A percentile compares a stretch with the other conserved stretches of the same genome.
Evolutionary conservation across 2,329 filamentous ascomycete species (phyloP).

Genomic region (Ophidiomyces ophidiicola): DNA sequence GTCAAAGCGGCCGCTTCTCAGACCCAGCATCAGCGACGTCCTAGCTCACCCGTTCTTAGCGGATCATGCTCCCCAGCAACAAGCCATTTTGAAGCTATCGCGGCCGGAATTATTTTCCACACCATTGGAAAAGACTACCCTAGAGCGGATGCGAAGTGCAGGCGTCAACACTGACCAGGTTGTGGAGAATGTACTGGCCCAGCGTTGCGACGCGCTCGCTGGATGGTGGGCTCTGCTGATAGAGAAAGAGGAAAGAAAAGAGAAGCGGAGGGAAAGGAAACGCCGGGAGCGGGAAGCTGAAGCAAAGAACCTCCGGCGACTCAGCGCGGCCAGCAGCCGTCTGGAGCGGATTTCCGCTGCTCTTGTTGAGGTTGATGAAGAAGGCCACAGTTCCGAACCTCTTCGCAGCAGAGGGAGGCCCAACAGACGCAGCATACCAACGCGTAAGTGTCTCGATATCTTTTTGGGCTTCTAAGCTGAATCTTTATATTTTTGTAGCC

Average conservation of each 20-base stretch:
- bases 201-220: slow-evolving; percentile 77
- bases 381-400: slow-evolving; percentile 46
- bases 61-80: slow-evolving; percentile 76
- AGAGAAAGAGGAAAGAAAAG: slow-evolving; percentile 88
- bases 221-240: slow-evolving; percentile 94
- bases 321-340: slow-evolving; percentile 82
- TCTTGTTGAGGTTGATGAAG: slow-evolving; percentile 67
- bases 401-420: slow-evolving; percentile 63
- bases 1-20: slow-evolving; percentile 75
- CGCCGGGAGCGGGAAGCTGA: slow-evolving; percentile 75
- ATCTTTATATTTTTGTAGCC: slow-evolving; percentile 16
- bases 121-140: slow-evolving; percentile 72
- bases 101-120: slow-evolving; percentile 76
- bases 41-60: slow-evolving; percentile 76
- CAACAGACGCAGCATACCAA: slow-evolving; percentile 58
- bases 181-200: slow-evolving; percentile 82
- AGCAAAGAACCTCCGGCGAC: slow-evolving; percentile 61
- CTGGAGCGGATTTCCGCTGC: slow-evolving; percentile 68
- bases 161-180: slow-evolving; percentile 90
- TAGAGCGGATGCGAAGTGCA: slow-evolving; percentile 84
- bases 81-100: slow-evolving; percentile 73
- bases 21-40: slow-evolving; percentile 73
- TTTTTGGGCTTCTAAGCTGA: slow-evolving; percentile 17
- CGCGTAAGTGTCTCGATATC: slow-evolving; percentile 41
- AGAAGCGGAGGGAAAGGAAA: slow-evolving; percentile 64